These are phyloP conservation scores for Suillus decipiens DNA, from an alignment of 768 basidiomycete species.

Conservation along the genomic window DNA sequence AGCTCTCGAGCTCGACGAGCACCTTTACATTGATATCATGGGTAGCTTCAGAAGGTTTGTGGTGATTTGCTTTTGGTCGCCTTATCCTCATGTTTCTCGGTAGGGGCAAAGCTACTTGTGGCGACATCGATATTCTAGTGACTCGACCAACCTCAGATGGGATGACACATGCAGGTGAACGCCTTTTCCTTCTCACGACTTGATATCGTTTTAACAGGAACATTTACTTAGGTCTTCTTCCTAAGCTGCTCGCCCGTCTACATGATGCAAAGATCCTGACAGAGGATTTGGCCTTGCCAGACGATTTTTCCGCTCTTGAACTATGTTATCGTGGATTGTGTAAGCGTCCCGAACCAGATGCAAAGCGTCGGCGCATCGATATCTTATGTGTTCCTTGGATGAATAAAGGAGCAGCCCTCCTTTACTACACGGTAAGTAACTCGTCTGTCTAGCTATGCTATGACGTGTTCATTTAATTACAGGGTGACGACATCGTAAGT, in stretches of 20 bases:
- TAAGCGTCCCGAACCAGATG: constrained; percentile 46
- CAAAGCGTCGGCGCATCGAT: constrained; percentile 74
- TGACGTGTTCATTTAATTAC: constrained; percentile 10
- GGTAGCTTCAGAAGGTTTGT: constrained; percentile 80
- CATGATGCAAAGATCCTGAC: constrained; percentile 65
- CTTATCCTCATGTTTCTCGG: neutral
- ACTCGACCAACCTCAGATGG: constrained; percentile 76
- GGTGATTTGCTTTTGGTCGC: constrained; percentile 1
- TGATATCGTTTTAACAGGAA: constrained; percentile 8
- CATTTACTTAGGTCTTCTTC: constrained; percentile 53
- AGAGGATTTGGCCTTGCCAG: constrained; percentile 76
- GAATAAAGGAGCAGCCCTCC: constrained; percentile 76
- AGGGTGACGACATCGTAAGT: constrained; percentile 90
- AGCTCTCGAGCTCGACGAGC: constrained; percentile 74
- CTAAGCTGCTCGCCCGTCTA: constrained; percentile 56
- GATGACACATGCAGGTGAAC: constrained; percentile 66
- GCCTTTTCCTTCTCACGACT: neutral
- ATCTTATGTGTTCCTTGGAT: constrained; percentile 81
- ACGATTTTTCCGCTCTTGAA: constrained; percentile 68
- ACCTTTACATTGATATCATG: constrained; percentile 83
- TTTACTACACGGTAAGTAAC: constrained; percentile 86
- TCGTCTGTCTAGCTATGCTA: constrained; percentile 9
- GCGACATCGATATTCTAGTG: constrained; percentile 91
- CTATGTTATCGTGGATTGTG: constrained; percentile 84
- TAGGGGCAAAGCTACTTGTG: constrained; percentile 80